Evolutionary conservation across 2,329 filamentous ascomycete species (phyloP), one percentile per base, ranked within the genome.

Genomic region (Sclerotinia borealis): DNA sequence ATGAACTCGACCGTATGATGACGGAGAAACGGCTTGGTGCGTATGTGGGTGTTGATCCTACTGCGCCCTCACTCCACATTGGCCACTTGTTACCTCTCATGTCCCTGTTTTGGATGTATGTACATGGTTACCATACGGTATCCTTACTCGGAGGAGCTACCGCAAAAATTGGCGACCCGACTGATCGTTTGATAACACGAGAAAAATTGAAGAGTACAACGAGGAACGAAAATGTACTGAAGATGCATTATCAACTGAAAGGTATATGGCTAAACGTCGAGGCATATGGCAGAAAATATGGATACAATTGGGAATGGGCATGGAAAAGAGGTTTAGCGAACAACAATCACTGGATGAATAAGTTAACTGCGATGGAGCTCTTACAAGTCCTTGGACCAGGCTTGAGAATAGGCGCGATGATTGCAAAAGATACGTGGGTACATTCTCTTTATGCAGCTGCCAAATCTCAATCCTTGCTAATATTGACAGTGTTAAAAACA

Each of bases 41-140:
- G 64, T 96, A 96, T 72, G 88, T 91, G 60, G 91, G 91, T 69
- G 85, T 95, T 71, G 91, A 96, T 72, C 90, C 91, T 6, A 95
- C 91, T 0, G 90, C 90, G 17, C 80, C 85, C 63, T 95, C 91
- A 2, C 79, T 95, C 64, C 91, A 96, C 71, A 80, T 95, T 52
- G 91, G 91, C 64, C 90, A 96, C 72, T 80, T 96, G 7, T 79
- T 95, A 17, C 89, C 91, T 27, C 80, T 93, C 61, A 95, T 95
- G 91, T 85, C 89, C 19, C 79, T 93, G 29, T 92, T 92, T 77
- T 93, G 90, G 88, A 83, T 93, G 79, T 92, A 91, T 77, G 79
- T 92, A 68, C 81, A 92, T 72, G 91, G 91, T 29, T 87, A 88
- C 74, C 79, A 83, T 37, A 81, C 87, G 31, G 79, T 90, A 56